Evolutionary conservation across 2,329 filamentous ascomycete species (phyloP).

Genomic region (Pseudogymnoascus sp.): DNA sequence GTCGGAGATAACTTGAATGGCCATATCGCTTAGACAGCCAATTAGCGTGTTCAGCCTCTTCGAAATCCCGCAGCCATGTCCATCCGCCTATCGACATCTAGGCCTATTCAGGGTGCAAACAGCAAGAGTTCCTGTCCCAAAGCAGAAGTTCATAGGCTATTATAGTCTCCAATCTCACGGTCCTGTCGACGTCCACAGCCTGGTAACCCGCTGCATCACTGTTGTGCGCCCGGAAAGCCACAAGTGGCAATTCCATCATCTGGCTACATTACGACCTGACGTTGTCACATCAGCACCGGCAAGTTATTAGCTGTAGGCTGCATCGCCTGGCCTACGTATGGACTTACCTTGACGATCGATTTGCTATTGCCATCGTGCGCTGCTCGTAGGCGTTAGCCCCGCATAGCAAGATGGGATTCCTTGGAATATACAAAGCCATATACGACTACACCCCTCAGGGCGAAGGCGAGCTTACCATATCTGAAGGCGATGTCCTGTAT

Average conservation of each 20-base stretch:
- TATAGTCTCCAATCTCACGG: neutral
- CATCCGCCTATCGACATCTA: conserved; percentile 5
- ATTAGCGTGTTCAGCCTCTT: conserved; percentile 2
- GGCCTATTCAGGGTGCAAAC: conserved; percentile 6
- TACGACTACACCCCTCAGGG: conserved; percentile 90
- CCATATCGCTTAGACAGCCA: conserved; percentile 1
- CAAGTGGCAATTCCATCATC: conserved; percentile 6
- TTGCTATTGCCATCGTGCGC: conserved; percentile 10
- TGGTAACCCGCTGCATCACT: neutral
- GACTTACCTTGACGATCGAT: neutral
- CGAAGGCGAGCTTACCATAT: conserved; percentile 76
- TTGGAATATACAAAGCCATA: conserved; percentile 81
- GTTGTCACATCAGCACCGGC: neutral
- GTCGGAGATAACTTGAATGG: conserved; percentile 4
- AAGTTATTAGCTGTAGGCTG: conserved; percentile 1
- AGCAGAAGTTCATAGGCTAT: neutral
- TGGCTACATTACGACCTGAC: neutral
- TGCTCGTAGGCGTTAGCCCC: conserved; percentile 1
- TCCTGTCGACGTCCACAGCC: neutral
- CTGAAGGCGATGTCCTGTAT: conserved; percentile 82
- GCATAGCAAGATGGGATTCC: conserved; percentile 65
- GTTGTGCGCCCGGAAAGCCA: neutral
- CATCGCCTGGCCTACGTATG: neutral
- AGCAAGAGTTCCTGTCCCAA: conserved; percentile 1
- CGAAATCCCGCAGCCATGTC: neutral